A percentile compares a stretch with the other conserved stretches of the same genome.
These are phyloP conservation scores for Cryptococcus sp. DNA, from an alignment of 1,284 basidiomycete genomes.

Conservation along the genomic window DNA sequence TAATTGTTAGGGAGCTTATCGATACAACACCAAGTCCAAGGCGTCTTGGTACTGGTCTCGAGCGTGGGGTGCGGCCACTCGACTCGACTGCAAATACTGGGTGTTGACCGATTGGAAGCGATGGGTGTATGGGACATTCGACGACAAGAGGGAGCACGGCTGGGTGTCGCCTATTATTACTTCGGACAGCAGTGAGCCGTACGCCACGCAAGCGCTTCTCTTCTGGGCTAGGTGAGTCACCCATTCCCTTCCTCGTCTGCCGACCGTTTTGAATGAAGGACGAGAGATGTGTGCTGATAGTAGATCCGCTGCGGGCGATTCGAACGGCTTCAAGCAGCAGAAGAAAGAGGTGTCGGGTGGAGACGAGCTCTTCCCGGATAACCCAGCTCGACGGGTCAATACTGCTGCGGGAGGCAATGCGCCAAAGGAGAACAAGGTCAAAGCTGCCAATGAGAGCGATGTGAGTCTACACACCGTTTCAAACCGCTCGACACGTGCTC, in stretches of 20 bases:
- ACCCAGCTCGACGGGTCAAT: conserved; percentile 40
- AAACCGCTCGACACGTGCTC: no score
- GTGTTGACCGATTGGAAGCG: conserved; percentile 47
- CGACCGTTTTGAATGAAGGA: no score
- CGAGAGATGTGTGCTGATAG: no score
- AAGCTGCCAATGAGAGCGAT: conserved; percentile 43
- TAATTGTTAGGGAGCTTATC: conserved; percentile 35
- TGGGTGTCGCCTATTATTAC: conserved; percentile 36
- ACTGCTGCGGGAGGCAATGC: conserved; percentile 16
- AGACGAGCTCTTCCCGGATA: conserved; percentile 40
- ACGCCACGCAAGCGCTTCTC: conserved; percentile 38
- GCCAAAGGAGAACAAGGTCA: conserved; percentile 17
- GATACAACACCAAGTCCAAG: conserved; percentile 47
- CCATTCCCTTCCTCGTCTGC: background rate
- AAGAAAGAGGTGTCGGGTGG: conserved; percentile 34
- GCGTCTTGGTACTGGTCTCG: conserved; percentile 49
- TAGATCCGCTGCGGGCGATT: conserved; percentile 30
- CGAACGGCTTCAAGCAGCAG: conserved; percentile 23
- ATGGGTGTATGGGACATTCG: conserved; percentile 48
- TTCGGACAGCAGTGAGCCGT: conserved; percentile 31
- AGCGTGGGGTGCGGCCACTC: conserved; percentile 40
- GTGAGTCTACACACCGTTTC: no score
- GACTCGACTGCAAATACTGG: conserved; percentile 42
- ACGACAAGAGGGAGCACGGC: conserved; percentile 36
- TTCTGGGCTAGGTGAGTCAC: conserved; percentile 42